Evolutionary conservation across 768 basidiomycete genomes (phyloP), one percentile per base, ranked within the genome.

Genomic region (Dacryopinax spathularia): DNA sequence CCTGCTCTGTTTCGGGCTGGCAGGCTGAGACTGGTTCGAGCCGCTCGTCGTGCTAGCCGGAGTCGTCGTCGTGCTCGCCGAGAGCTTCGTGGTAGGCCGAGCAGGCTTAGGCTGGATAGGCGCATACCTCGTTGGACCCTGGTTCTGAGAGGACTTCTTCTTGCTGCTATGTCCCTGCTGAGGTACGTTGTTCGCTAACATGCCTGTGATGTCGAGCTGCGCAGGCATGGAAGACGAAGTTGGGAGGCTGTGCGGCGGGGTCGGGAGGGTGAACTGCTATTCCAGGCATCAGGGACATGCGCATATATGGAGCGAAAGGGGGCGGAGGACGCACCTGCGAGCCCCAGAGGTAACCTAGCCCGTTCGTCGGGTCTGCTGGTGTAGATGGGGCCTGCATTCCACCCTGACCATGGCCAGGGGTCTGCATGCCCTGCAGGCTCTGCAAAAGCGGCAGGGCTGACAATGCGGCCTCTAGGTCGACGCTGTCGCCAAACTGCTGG

Each of bases 401-500:
- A 9, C 18, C 7, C 39, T 41, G 39, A 5, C 18, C 18, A n/a
- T n/a, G n/a, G 39, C 18, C 18, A 22, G 5, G 39, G 6, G 7
- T 18, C 7, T 41, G 39, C 39, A n/a, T n/a, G n/a, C 39, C 39
- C 18, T 41, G 39, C 7, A 41, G 39, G 6, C 18, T 18, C 39
- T 56, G 48, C 5, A 56, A 29, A 13, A 56, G 29, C 3, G 48
- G 48, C 25, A 56, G 48, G 4, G 48, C 48, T 13, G 48, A 56
- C 25, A 56, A 29, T 2, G 48, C 48, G 4, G 10, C 13, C 5
- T 56, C 25, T 22, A 56, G 48, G 29, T 56, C 48, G 48, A 56
- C 48, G 48, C 25, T 56, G 48, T 56, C 48, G 48, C 48, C 48
- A 29, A 56, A 56, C 48, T 56, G 48, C 48, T 56, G 48, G 48